Conservation (phyloP, 176 grass and related monocot genomes). For the Triticum urartu region DNA sequence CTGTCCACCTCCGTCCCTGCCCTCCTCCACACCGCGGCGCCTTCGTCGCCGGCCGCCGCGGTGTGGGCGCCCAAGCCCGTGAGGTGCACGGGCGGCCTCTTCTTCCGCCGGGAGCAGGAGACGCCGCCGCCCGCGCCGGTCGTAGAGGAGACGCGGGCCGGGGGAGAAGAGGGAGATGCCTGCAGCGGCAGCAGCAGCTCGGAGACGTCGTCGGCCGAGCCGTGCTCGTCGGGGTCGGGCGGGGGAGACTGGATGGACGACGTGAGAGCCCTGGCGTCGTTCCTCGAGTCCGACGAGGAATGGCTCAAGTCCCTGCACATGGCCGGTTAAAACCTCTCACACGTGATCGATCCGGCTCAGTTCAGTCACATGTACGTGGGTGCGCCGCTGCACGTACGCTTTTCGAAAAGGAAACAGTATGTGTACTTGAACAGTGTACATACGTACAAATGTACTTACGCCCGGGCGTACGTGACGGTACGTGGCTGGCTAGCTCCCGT, state of each 20-base stretch:
- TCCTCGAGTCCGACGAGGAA: slow-evolving; percentile 66
- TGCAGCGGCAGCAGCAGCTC: slow-evolving; percentile 31
- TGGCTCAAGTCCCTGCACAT: slow-evolving; percentile 38
- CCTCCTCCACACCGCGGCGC: background rate
- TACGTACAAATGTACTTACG: background rate
- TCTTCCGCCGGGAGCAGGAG: slow-evolving; percentile 26
- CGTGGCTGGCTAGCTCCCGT: background rate
- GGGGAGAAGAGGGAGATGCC: slow-evolving; percentile 6
- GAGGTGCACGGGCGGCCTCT: slow-evolving; percentile 40
- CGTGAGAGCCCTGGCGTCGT: slow-evolving; percentile 51
- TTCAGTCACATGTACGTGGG: background rate
- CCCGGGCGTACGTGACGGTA: background rate
- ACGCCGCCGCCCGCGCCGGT: background rate
- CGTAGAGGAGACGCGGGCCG: background rate
- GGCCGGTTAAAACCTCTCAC: background rate
- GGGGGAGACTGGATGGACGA: slow-evolving; percentile 61
- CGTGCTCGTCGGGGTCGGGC: background rate
- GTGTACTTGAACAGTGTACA: background rate
- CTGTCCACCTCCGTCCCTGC: background rate
- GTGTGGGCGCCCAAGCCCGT: slow-evolving; percentile 54
- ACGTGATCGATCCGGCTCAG: background rate
- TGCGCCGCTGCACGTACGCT: background rate
- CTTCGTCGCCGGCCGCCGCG: background rate
- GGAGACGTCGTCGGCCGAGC: slow-evolving; percentile 18
- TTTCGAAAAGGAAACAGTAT: background rate